Evolutionary conservation across 768 basidiomycete genomes (phyloP).

Genomic region (Mycena maculata): DNA sequence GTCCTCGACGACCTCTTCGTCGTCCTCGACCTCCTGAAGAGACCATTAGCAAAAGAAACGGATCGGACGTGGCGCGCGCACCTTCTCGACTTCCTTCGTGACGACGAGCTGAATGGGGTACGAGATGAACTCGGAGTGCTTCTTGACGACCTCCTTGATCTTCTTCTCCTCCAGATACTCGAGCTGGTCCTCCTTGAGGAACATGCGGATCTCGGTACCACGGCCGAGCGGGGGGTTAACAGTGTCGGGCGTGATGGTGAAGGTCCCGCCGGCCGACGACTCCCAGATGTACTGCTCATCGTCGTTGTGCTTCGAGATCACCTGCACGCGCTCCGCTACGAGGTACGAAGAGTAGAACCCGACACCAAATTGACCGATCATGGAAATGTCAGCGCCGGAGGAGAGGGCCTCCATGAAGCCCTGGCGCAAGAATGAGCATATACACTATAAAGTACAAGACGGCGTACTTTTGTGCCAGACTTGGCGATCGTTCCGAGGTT

Average conservation of each 20-base stretch:
- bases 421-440: conserved; percentile 49
- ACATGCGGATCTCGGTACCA: conserved; percentile 92
- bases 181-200: conserved; percentile 97
- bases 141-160: conserved; percentile 99
- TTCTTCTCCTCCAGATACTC: conserved; percentile 99
- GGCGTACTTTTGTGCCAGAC: conserved; percentile 87
- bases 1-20: conserved; percentile 77
- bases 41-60: conserved; percentile 5
- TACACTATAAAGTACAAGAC: conserved; percentile 5
- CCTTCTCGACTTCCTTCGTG: conserved; percentile 99
- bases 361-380: conserved; percentile 99
- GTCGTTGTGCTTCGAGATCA: conserved; percentile 99
- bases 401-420: conserved; percentile 99
- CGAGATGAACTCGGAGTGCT: conserved; percentile 99
- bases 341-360: conserved; percentile 99
- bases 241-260: conserved; percentile 96
- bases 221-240: conserved; percentile 92
- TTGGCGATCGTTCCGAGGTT: conserved; percentile 97
- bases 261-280: conserved; percentile 98
- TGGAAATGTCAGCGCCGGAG: conserved; percentile 90
- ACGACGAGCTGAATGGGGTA: conserved; percentile 99
- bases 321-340: conserved; percentile 97
- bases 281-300: conserved; percentile 99
- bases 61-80: conserved; percentile 45
- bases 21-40: conserved; percentile 86